Percentiles rank a stretch among this genome's conserved stretches.
These are phyloP conservation scores for Amanita polypyramis DNA, from an alignment of 768 basidiomycete species.

Conservation along the genomic window DNA sequence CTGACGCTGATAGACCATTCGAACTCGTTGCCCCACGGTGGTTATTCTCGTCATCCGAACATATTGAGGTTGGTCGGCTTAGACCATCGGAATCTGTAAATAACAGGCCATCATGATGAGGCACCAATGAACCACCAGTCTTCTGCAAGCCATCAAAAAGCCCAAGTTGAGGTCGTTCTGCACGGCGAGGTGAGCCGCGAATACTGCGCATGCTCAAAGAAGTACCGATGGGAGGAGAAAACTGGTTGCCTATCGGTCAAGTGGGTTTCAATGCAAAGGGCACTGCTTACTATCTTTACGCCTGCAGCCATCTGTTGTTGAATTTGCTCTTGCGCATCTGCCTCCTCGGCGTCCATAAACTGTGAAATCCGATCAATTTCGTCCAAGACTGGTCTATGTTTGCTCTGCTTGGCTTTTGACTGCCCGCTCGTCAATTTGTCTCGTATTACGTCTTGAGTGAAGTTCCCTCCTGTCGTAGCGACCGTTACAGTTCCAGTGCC, in stretches of 20 bases:
- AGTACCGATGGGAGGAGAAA: constrained; percentile 49
- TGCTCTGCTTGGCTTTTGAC: constrained; percentile 20
- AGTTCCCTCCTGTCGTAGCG: constrained; percentile 32
- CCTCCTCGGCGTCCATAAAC: constrained; percentile 86
- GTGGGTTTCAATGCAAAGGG: not conserved
- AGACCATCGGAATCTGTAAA: constrained; percentile 28
- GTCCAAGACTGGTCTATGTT: constrained; percentile 19
- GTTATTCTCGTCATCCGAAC: constrained; percentile 40
- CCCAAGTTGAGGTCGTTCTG: constrained; percentile 34
- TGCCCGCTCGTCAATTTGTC: constrained; percentile 40
- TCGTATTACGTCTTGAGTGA: constrained; percentile 47
- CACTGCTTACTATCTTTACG: constrained; percentile 48
- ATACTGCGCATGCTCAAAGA: constrained; percentile 59
- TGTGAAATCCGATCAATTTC: constrained; percentile 59
- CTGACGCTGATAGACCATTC: constrained; percentile 18
- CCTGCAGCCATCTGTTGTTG: constrained; percentile 76
- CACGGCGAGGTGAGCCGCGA: constrained; percentile 55
- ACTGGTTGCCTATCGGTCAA: constrained; percentile 27
- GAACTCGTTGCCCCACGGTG: constrained; percentile 54
- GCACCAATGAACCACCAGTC: constrained; percentile 30
- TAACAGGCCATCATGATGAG: constrained; percentile 29
- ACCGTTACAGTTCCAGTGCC: constrained; percentile 13
- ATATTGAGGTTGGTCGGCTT: constrained; percentile 32
- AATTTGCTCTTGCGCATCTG: constrained; percentile 75
- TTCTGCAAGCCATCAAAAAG: constrained; percentile 27